Base-by-base conservation (phyloP, 768 basidiomycete species). In the Lactifluus echinatus region DNA sequence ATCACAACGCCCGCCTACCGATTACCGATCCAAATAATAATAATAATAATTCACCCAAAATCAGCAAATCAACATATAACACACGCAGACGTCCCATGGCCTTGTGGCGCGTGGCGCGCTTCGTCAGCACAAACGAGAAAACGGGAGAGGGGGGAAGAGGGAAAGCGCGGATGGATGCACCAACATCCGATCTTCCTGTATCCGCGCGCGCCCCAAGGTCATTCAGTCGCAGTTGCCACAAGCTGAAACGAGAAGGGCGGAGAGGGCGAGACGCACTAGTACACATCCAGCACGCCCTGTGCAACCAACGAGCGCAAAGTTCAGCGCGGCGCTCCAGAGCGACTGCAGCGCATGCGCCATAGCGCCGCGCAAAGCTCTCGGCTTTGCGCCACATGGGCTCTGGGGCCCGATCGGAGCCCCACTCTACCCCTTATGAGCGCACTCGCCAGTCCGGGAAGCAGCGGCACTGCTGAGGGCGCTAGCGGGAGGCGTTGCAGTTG, bases 291-390 rank as follows among this genome's bases (percentile, higher is more conserved):
- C 14, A 84, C 84, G 26, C 95, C 95, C 67, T 91, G 85, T 3
- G 95, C 94, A 8, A 95, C 91, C 70, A 89, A n/a, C n/a, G n/a
- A n/a, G 75, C 3, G 81, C 79, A 64, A 81, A 89, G 69, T 93
- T 92, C 53, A 92, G 71, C 6, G 91, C 90, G 0, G 87, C 89
- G 64, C 87, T 89, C 5, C 93, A 92, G 63, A 93, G 68, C 12
- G 87, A 86, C 46, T 93, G 77, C 24, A 95, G 72, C 8, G 87
- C 84, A 70, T 95, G 92, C 0, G 79, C 82, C 90, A 95, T 95
- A 63, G 93, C 76, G 31, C 80, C 80, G 79, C 52, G 79, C 72
- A 70, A 89, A 94, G 8, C 88, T 87, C 23, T 70, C 71, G 0
- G 77, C 73, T 66, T 93, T 93, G 50, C 77, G 72, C 4, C 68